Percentiles rank a stretch among this genome's conserved stretches.
phyloP scores from a whole-genome alignment of 805 yeast species.

The Candida nitratophila region DNA sequence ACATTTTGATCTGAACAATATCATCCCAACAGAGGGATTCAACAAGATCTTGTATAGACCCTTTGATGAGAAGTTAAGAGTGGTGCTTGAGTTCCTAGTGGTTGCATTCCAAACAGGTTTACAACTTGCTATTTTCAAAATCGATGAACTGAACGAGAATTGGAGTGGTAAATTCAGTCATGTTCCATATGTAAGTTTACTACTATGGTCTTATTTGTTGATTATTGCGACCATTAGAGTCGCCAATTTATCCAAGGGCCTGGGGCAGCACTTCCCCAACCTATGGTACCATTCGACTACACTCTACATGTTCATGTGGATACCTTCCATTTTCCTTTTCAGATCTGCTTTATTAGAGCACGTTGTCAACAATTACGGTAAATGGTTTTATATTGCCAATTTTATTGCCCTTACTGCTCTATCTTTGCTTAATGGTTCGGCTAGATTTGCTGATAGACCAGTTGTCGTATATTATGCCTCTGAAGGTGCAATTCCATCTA shows the following conservation, averaged over 20 bases:
- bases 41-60: too few relatives aligned
- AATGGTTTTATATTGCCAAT: conserved; percentile 38
- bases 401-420: conserved; percentile 37
- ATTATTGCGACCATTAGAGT: conserved; percentile 33
- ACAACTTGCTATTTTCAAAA: conserved; percentile 28
- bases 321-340: conserved; percentile 40
- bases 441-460: conserved; percentile 63
- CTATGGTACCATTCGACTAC: conserved; percentile 58
- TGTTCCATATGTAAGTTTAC: too few relatives aligned
- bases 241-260: conserved; percentile 25
- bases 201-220: conserved; percentile 40
- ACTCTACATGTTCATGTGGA: conserved; percentile 40
- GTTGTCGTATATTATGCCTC: conserved; percentile 42
- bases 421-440: conserved; percentile 43
- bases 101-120: conserved; percentile 31
- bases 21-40: conserved; percentile 47
- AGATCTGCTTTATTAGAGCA: conserved; percentile 53
- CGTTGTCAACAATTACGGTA: conserved; percentile 19
- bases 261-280: conserved; percentile 35
- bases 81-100: conserved; percentile 38
- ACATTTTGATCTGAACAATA: conserved; percentile 58
- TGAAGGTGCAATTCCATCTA: conserved; percentile 55
- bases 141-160: conserved; percentile 3
- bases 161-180: conserved; percentile 13
- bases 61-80: conserved; percentile 47